A percentile compares a stretch with the other conserved stretches of the same genome.
Evolutionary conservation across 2,329 filamentous ascomycete species (phyloP).

Genomic region (Shiraia bambusicola): DNA sequence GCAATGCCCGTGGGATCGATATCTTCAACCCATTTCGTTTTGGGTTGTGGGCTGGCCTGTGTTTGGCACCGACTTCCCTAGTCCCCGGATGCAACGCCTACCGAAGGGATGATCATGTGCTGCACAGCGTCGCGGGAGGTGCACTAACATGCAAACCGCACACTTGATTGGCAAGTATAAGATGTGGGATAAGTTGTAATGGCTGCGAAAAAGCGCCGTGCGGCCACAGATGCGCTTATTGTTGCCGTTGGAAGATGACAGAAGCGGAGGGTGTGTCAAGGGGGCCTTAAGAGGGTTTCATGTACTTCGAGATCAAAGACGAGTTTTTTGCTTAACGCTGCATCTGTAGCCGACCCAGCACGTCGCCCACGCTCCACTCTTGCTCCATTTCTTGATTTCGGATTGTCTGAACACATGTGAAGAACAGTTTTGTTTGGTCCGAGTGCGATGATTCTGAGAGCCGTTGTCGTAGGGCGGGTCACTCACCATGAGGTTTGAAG

Average conservation of each 20-base stretch:
- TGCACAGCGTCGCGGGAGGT: background rate
- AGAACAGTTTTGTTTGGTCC: no score
- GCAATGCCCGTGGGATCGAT: slow-evolving; percentile 13
- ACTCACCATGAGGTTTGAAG: background rate
- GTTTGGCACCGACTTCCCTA: slow-evolving; percentile 11
- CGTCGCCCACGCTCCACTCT: background rate
- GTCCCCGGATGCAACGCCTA: slow-evolving; percentile 19
- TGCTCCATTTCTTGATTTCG: background rate
- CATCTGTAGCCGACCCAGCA: background rate
- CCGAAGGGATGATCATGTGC: slow-evolving; percentile 18
- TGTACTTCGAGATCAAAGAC: slow-evolving; percentile 11
- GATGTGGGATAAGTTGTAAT: slow-evolving; percentile 3
- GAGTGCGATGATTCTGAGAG: no score
- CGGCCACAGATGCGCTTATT: slow-evolving; percentile 21
- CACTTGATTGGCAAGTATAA: background rate
- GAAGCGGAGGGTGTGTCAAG: slow-evolving; percentile 31
- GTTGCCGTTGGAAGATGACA: slow-evolving; percentile 22
- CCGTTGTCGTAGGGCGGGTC: background rate
- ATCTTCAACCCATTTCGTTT: slow-evolving; percentile 1
- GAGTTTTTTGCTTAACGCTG: slow-evolving; percentile 8
- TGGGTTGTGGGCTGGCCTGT: slow-evolving; percentile 7
- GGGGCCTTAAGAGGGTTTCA: slow-evolving; percentile 23
- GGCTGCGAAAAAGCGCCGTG: slow-evolving; percentile 5
- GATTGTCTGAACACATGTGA: background rate
- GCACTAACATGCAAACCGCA: background rate